Conservation (phyloP, 2,329 filamentous ascomycete genomes). For the Colletotrichum neosansevieriae region DNA sequence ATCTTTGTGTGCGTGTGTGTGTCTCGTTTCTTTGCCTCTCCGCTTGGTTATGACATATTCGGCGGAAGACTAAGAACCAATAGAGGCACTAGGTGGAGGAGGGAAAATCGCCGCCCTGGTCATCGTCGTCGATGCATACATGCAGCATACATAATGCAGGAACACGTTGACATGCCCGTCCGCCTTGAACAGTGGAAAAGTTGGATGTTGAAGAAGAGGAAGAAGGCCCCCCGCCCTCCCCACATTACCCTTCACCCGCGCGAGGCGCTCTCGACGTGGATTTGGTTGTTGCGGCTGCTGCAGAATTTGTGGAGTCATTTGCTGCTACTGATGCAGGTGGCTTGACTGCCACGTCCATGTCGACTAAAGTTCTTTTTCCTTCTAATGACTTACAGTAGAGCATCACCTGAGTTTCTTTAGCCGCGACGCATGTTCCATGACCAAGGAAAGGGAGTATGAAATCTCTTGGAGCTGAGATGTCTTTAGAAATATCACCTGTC, state of each 20-base stretch:
- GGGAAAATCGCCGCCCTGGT: neutral
- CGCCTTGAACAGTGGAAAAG: neutral
- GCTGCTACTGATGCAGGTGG: neutral
- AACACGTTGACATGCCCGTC: constrained; percentile 3
- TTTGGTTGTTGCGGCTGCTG: neutral
- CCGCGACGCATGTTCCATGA: constrained; percentile 8
- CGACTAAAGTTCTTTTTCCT: neutral
- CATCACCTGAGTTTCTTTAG: too few relatives aligned
- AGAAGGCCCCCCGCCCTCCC: neutral
- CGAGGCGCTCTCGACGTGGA: neutral
- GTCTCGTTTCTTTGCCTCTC: neutral
- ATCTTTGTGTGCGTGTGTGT: too few relatives aligned
- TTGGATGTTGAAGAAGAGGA: neutral
- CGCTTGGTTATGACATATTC: neutral
- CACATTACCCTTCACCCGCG: neutral
- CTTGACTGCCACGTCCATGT: neutral
- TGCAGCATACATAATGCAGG: too few relatives aligned
- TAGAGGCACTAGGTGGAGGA: too few relatives aligned
- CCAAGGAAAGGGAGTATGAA: too few relatives aligned
- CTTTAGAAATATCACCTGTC: too few relatives aligned
- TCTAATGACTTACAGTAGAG: neutral
- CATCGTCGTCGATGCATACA: neutral
- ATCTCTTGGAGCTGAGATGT: too few relatives aligned
- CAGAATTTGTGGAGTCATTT: neutral
- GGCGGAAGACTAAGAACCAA: neutral